phyloP scores from a whole-genome alignment of 768 basidiomycete genomes.

The Cystofilobasidium ferigula region DNA sequence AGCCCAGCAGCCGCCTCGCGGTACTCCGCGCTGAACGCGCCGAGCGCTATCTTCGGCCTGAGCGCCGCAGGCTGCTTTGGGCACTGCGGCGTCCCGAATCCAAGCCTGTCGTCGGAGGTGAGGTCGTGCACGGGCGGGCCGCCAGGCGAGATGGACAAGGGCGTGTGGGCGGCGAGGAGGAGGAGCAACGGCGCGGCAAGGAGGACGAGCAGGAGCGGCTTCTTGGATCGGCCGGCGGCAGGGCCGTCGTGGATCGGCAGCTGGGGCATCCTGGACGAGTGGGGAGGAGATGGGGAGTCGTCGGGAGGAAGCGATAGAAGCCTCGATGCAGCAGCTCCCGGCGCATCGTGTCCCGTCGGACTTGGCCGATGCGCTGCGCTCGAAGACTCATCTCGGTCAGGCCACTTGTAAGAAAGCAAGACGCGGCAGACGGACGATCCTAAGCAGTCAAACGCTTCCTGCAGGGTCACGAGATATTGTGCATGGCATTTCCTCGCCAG shows the following conservation, averaged over 20 bases:
- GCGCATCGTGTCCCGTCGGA: background rate
- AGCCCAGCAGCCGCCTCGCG: constrained; percentile 3
- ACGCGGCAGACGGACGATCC: too few relatives aligned
- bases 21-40: constrained; percentile 6
- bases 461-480: too few relatives aligned
- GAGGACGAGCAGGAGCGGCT: constrained; percentile 10
- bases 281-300: background rate
- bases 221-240: background rate
- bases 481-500: too few relatives aligned
- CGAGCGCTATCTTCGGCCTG: background rate
- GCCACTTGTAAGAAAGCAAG: too few relatives aligned
- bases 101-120: too few relatives aligned
- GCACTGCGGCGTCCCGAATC: background rate
- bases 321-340: too few relatives aligned
- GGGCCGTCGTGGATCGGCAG: constrained; percentile 20
- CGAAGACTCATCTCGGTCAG: too few relatives aligned
- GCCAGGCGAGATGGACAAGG: background rate
- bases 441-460: too few relatives aligned
- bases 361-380: background rate
- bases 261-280: background rate
- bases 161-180: constrained; percentile 11
- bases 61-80: constrained; percentile 5
- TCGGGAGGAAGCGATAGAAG: background rate
- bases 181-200: constrained; percentile 5
- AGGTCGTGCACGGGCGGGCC: background rate